Conservation (phyloP, 495 filamentous ascomycete species). For the Neurospora intermedia region DNA sequence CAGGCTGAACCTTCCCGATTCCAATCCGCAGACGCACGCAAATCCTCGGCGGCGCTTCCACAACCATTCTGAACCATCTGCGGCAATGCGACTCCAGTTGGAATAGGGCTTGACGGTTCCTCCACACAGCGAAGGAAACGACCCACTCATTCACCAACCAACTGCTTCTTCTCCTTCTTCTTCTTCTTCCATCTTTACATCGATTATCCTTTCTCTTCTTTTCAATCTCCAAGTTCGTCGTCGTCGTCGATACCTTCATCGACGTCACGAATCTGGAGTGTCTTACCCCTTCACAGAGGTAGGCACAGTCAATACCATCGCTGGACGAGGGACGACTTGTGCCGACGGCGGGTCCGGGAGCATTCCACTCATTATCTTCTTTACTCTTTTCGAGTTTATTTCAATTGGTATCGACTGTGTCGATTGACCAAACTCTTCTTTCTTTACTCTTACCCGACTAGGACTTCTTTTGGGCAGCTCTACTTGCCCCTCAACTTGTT, state of each 20-base stretch:
- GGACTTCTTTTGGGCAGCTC: slow-evolving; percentile 21
- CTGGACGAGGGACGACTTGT: slow-evolving; percentile 44
- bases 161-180: slow-evolving; percentile 3
- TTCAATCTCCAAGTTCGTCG: slow-evolving; percentile 2
- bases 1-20: background rate
- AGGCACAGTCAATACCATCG: slow-evolving; percentile 42
- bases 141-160: background rate
- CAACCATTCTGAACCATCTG: background rate
- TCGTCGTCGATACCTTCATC: slow-evolving; percentile 1
- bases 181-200: slow-evolving; percentile 5
- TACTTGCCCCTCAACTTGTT: slow-evolving; percentile 14
- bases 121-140: background rate
- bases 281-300: slow-evolving; percentile 17
- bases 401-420: background rate
- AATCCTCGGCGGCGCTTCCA: background rate
- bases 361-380: slow-evolving; percentile 9
- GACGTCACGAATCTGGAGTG: slow-evolving; percentile 9
- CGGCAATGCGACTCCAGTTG: background rate
- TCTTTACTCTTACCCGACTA: slow-evolving; percentile 16
- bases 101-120: background rate
- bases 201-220: slow-evolving; percentile 1
- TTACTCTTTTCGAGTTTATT: slow-evolving; percentile 2
- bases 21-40: background rate
- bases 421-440: slow-evolving; percentile 10
- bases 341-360: slow-evolving; percentile 29